A percentile compares a stretch with the other conserved stretches of the same genome.
These are phyloP conservation scores for Termitomyces sp. DNA, from an alignment of 768 basidiomycete species.

Conservation along the genomic window DNA sequence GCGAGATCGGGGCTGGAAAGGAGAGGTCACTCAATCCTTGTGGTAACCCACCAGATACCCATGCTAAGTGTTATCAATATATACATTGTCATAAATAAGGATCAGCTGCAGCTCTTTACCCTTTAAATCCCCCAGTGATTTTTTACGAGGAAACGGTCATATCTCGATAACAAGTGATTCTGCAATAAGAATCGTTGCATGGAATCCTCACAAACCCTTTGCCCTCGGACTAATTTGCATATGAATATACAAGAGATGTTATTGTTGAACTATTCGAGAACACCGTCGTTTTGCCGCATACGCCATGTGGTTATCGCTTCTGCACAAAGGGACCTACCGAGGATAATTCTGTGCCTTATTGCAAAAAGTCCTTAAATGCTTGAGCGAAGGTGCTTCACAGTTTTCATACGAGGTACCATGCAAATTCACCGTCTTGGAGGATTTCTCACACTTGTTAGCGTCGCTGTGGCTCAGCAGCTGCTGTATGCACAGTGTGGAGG, in stretches of 20 bases:
- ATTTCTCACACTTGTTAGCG: constrained; percentile 17
- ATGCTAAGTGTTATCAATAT: background rate
- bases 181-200: background rate
- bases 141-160: background rate
- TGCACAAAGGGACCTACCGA: constrained; percentile 6
- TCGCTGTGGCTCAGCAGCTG: constrained; percentile 30
- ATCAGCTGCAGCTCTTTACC: background rate
- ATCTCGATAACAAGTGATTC: background rate
- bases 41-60: constrained; percentile 43
- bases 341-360: constrained; percentile 1
- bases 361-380: constrained; percentile 1
- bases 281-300: constrained; percentile 21
- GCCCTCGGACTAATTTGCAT: background rate
- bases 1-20: constrained; percentile 59
- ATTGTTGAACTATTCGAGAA: background rate
- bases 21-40: constrained; percentile 38
- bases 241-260: background rate
- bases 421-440: constrained; percentile 11
- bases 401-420: constrained; percentile 1
- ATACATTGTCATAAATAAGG: background rate
- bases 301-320: constrained; percentile 5
- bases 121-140: background rate
- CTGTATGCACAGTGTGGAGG: constrained; percentile 46
- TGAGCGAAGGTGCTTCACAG: background rate
- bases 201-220: background rate